phyloP scores from a whole-genome alignment of 495 filamentous ascomycete genomes.

The Neurospora tetraspora region DNA sequence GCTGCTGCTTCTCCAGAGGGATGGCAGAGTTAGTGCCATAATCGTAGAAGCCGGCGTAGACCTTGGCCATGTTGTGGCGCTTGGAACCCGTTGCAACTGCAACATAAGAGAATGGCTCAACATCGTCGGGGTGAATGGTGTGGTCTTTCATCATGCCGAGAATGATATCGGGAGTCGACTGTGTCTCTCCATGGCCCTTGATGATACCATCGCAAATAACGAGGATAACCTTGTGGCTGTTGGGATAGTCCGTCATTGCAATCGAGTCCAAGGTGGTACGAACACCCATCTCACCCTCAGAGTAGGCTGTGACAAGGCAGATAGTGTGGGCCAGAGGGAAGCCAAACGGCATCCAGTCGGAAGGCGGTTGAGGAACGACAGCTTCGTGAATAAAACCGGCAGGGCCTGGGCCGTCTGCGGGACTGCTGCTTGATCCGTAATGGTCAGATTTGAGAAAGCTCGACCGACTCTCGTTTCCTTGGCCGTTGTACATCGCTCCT shows the following conservation, averaged over 20 bases:
- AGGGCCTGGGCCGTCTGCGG: conserved; percentile 68
- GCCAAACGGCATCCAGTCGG: conserved; percentile 93
- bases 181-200: conserved; percentile 84
- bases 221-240: conserved; percentile 93
- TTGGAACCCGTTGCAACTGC: conserved; percentile 94
- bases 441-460: conserved; percentile 43
- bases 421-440: conserved; percentile 44
- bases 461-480: conserved; percentile 57
- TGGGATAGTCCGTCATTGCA: conserved; percentile 96
- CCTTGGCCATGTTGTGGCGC: conserved; percentile 98
- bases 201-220: conserved; percentile 97
- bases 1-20: conserved; percentile 80
- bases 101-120: conserved; percentile 86
- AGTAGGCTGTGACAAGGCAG: conserved; percentile 94
- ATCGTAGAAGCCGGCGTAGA: conserved; percentile 96
- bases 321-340: conserved; percentile 90
- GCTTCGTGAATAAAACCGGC: conserved; percentile 90
- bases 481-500: conserved; percentile 54
- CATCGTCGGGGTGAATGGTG: conserved; percentile 64
- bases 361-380: conserved; percentile 94
- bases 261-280: conserved; percentile 93
- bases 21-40: conserved; percentile 76
- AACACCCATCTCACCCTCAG: conserved; percentile 86
- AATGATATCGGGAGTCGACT: conserved; percentile 83
- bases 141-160: conserved; percentile 93